phyloP scores from a whole-genome alignment of 1,139 yeast genomes.

The Scheffersomyces cryptocercus region DNA sequence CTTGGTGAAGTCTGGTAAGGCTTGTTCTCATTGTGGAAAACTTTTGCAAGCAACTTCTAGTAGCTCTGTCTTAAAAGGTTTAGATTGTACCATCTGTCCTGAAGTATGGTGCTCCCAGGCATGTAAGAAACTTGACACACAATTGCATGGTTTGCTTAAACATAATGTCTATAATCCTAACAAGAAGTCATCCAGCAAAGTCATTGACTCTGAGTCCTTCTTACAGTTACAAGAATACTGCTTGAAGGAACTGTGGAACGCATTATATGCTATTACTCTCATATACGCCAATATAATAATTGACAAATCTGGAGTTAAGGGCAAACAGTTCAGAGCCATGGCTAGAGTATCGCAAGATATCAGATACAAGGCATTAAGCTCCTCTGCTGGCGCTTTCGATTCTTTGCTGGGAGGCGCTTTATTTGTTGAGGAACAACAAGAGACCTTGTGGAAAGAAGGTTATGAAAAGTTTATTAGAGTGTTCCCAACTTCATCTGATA shows the following conservation, averaged over 20 bases:
- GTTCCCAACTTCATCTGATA: conserved; percentile 40
- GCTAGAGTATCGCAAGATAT: conserved; percentile 71
- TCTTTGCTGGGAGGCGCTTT: conserved; percentile 49
- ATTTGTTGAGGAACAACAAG: conserved; percentile 58
- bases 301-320: conserved; percentile 45
- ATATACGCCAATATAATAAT: conserved; percentile 51
- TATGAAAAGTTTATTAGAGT: conserved; percentile 49
- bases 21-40: conserved; percentile 80
- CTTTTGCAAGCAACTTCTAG: conserved; percentile 37
- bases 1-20: conserved; percentile 64
- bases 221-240: conserved; percentile 60
- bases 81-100: conserved; percentile 68
- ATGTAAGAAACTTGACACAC: conserved; percentile 58
- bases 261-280: conserved; percentile 64
- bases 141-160: conserved; percentile 58
- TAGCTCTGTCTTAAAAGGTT: conserved; percentile 45
- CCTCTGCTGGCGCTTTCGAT: conserved; percentile 60
- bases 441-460: conserved; percentile 61
- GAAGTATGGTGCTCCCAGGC: conserved; percentile 71
- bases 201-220: conserved; percentile 53
- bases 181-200: conserved; percentile 21
- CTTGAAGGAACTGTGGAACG: conserved; percentile 65
- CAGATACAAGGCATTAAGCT: conserved; percentile 60
- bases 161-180: conserved; percentile 44
- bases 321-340: conserved; percentile 55